These are phyloP conservation scores for Conoideocrella luteorostrata DNA, from an alignment of 2,329 filamentous ascomycete species.

Conservation along the genomic window DNA sequence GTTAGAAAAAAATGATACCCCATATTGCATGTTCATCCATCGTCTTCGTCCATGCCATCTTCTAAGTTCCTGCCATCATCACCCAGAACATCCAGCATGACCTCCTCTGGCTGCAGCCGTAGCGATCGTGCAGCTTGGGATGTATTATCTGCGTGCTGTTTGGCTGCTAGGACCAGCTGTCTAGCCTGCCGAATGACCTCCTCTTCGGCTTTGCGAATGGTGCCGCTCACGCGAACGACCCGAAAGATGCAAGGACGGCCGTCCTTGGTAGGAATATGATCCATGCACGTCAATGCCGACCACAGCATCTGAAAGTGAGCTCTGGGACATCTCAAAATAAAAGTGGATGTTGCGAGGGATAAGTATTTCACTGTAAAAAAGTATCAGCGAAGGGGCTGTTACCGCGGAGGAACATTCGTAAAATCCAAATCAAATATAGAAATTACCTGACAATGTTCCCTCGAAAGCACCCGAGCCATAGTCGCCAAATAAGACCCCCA, in stretches of 20 bases:
- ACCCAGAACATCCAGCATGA: constrained; percentile 36
- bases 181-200: constrained; percentile 78
- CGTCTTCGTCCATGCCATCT: constrained; percentile 37
- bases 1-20: constrained; percentile 55
- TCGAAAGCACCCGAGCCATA: constrained; percentile 74
- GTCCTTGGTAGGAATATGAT: constrained; percentile 54
- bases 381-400: too few species aligned
- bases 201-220: constrained; percentile 85
- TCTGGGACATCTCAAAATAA: constrained; percentile 79
- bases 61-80: constrained; percentile 38
- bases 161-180: constrained; percentile 61
- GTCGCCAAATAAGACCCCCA: constrained; percentile 76
- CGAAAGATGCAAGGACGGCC: constrained; percentile 68
- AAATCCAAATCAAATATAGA: constrained; percentile 5
- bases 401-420: too few species aligned
- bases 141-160: constrained; percentile 29
- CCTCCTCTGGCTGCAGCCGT: constrained; percentile 21
- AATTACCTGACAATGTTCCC: constrained; percentile 60
- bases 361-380: constrained; percentile 73
- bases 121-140: constrained; percentile 15
- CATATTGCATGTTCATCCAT: constrained; percentile 29
- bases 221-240: constrained; percentile 83
- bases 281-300: constrained; percentile 80
- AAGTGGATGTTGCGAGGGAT: constrained; percentile 85
- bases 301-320: constrained; percentile 82